Evolutionary conservation across 169 alveolate species (phyloP), one percentile per base, ranked within the genome.

Genomic region (Hammondia hammondi): DNA sequence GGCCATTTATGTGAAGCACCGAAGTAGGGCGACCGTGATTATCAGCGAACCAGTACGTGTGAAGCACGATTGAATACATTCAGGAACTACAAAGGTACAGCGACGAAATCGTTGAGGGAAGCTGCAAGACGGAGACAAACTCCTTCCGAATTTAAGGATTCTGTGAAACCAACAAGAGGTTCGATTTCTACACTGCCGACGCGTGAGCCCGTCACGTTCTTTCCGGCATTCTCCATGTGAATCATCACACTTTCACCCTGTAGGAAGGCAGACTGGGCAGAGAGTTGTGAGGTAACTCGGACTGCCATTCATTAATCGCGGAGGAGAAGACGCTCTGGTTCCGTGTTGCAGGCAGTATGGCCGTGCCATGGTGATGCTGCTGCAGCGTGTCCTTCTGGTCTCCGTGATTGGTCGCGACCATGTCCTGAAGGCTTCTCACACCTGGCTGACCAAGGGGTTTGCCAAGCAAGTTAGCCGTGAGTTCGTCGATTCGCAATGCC

Each of bases 181-280:
- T 92, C 85, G 95, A 92, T 6, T 92, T 84, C 71, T 92, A 81
- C 35, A 32, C 95, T 29, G 92, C 71, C 9, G 89, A 82, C 57
- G 91, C 95, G 95, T 92, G 61, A 67, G 92, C 32, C 21, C 43
- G 71, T n/a, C 72, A 24, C 39, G 7, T 46, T 17, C 35, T 21
- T 82, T 6, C 9, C 37, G 24, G 70, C 24, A 12, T 27, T 39
- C 52, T 43, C 52, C 56, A 45, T 82, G 0, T 73, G 52, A 17
- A 73, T 24, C 46, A 5, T n/a, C 52, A 73, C 43, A 2, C 14
- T 81, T 56, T 56, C 70, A 12, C n/a, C 4, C 7, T 46, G 17
- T 27, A 92, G 95, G 87, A 92, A 92, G 70, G 92, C 85, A 6
- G 92, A 82, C 72, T 92, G 95, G 95, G 95, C 95, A 45, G 82